Evolutionary conservation across 495 filamentous ascomycete genomes (phyloP).

Genomic region (Xylaria palmicola): DNA sequence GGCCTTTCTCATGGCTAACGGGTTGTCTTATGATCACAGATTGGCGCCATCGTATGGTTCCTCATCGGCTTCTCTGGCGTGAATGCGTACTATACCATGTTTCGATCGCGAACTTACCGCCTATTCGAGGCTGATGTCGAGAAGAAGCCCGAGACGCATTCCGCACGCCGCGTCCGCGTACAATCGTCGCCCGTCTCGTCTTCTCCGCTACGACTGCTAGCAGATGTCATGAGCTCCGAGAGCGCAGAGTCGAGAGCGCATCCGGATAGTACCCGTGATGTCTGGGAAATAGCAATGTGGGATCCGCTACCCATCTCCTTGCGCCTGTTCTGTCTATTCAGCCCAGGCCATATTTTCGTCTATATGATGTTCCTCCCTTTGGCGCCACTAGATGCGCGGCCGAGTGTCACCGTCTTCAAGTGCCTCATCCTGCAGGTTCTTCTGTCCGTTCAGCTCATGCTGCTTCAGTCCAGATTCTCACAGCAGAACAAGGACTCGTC

Average conservation of each 20-base stretch:
- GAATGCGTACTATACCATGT: constrained; percentile 83
- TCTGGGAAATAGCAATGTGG: constrained; percentile 95
- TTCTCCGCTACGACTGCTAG: constrained; percentile 77
- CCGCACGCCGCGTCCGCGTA: constrained; percentile 84
- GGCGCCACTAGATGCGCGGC: constrained; percentile 67
- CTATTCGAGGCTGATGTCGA: constrained; percentile 87
- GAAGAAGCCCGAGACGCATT: constrained; percentile 70
- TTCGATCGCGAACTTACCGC: constrained; percentile 80
- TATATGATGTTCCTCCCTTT: constrained; percentile 87
- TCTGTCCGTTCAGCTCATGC: constrained; percentile 73
- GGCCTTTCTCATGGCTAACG: neutral
- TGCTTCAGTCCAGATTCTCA: constrained; percentile 66
- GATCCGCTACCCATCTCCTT: constrained; percentile 83
- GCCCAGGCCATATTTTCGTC: constrained; percentile 84
- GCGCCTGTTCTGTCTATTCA: constrained; percentile 85
- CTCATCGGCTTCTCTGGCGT: constrained; percentile 61
- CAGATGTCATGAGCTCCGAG: constrained; percentile 57
- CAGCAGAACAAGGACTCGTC: constrained; percentile 83
- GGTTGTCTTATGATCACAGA: constrained; percentile 43
- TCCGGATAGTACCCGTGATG: constrained; percentile 80
- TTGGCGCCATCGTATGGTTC: constrained; percentile 64
- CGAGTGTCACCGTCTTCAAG: constrained; percentile 81
- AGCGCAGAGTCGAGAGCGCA: constrained; percentile 75
- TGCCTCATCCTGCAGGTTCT: constrained; percentile 68
- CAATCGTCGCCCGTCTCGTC: constrained; percentile 78